These are phyloP conservation scores for Saccharomyces eubayanus DNA, from an alignment of 805 yeast species.

Conservation along the genomic window DNA sequence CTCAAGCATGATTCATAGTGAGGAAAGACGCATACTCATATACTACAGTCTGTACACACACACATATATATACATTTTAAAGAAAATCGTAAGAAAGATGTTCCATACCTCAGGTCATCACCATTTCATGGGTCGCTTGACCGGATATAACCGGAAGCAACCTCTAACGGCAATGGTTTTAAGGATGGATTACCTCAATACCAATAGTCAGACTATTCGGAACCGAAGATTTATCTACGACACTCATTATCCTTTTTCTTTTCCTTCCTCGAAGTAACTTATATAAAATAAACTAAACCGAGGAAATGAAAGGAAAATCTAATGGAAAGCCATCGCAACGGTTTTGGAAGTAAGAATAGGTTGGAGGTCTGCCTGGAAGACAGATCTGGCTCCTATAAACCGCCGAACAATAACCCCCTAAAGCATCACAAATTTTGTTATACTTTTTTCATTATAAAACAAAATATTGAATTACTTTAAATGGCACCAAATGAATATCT, in stretches of 20 bases:
- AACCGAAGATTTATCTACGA: background rate
- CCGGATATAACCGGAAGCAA: slow-evolving; percentile 47
- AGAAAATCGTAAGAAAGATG: slow-evolving; percentile 30
- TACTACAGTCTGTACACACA: background rate
- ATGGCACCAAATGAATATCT: too few species aligned
- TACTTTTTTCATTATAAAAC: background rate
- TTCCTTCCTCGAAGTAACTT: background rate
- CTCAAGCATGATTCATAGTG: slow-evolving; percentile 9
- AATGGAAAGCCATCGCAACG: background rate
- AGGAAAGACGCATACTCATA: background rate
- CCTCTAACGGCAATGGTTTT: slow-evolving; percentile 99
- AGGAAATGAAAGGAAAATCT: background rate
- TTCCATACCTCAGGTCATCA: slow-evolving; percentile 90
- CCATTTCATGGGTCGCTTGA: slow-evolving; percentile 85
- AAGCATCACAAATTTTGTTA: background rate
- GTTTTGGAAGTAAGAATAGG: background rate
- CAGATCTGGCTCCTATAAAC: background rate
- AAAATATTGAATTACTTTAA: too few species aligned
- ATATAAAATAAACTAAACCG: background rate
- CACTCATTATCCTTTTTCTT: background rate
- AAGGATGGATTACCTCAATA: slow-evolving; percentile 49
- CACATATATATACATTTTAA: background rate
- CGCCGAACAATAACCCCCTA: background rate
- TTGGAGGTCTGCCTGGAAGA: background rate
- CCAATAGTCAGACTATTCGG: background rate